Evolutionary conservation across 441 rosid species (phyloP), one percentile per base, ranked within the genome.

Genomic region (Mallotus repandus): DNA sequence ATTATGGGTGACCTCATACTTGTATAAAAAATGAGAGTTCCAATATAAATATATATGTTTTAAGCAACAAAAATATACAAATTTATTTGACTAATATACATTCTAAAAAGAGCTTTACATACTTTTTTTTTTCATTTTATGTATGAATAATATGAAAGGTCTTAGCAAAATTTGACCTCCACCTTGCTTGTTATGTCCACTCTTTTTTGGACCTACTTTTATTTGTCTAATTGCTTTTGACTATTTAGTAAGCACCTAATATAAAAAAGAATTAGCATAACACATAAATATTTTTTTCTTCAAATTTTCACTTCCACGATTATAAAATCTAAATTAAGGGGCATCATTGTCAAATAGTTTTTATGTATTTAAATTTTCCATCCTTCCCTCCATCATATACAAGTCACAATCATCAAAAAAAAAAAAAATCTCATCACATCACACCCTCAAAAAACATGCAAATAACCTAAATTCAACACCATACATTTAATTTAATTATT

Each of bases 331-430:
- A 19, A 22, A 7, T 58, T 38, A 19, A 38, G 43, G 63, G 63
- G 48, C 55, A 65, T 10, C 4, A 0, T 15, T 55, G 48, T 45
- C 59, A 70, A 38, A 16, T 46, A 0, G 5, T 43, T 56, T 38
- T 11, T 15, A 43, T 18, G 19, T 57, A 58, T 63, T 76, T 61
- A 45, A 59, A 73, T 12, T 61, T 66, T 71, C 80, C 13, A 54
- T 73, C 79, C 13, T 55, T 73, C 79, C 83, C 71, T 63, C 80
- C 70, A 46, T 52, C 25, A 10, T 29, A 15, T 9, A 52, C 14
- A 60, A 53, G 73, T 76, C 78, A 49, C 53, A 55, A 35, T 70
- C 80, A 66, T 46, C 4, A 48, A 25, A 48, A 8, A 22, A 18
- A 18, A 53, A 16, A 49, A 35, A 22, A 62, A 19, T 10, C 41